Evolutionary conservation across 345 rosid species (phyloP), one percentile per base, ranked within the genome.

Genomic region (Arabis hirsuta): DNA sequence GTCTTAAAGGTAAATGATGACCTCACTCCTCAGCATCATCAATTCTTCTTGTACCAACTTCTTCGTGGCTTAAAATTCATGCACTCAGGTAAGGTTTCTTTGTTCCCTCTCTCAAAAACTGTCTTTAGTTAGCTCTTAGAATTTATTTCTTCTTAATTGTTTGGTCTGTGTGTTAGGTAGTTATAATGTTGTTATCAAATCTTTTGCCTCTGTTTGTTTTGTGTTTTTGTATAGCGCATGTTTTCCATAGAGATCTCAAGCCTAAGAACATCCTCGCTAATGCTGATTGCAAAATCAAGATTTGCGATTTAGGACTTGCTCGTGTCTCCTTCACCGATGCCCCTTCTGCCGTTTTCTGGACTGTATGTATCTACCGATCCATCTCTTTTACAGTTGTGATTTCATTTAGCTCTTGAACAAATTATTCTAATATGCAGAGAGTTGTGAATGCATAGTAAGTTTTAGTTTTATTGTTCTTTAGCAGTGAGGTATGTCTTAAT

Each of bases 321-420:
- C 97, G 98, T 53, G 91, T 88, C 72, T 92, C 97, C 51, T 88
- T 95, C 83, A 87, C 82, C 55, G 93, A 91, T 73, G 82, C 91
- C 53, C 92, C 99, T 80, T 91, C 98, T 74, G 96, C 98, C 26
- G 90, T 95, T 71, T 91, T 95, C 81, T 95, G 99, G 99, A 95
- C 98, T 73, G 99, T 95, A 87, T 76, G 99, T 82, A 73, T 51
- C 76, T 42, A 9, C 14, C 56, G 14, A 2, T 82, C 74, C 24
- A 22, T 67, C 69, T 36, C 36, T 57, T 67, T 84, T 63, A 43
- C 3, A 42, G 27, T 55, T 19, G 22, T 43, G 3, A 61, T 14
- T 48, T 71, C 56, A 12, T n/a, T 20, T 20, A 20, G 22, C 22
- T 48, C 13, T 51, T 67, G 41, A 27, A 19, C 0, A 12, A 22